These are phyloP conservation scores for Zoysia matrella DNA, from an alignment of 202 grass and related monocot genomes.

Conservation along the genomic window DNA sequence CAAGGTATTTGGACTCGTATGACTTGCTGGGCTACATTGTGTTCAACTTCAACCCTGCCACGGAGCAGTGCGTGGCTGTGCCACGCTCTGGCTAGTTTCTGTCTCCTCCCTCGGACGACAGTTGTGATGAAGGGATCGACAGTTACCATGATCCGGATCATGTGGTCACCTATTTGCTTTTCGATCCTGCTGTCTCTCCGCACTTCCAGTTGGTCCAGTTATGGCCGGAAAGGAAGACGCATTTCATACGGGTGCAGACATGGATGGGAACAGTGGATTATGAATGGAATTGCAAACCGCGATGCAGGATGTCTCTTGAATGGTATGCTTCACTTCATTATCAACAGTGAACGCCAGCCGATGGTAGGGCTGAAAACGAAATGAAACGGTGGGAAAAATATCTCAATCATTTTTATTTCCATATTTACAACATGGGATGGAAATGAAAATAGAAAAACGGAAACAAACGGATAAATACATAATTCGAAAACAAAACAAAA, in stretches of 20 bases:
- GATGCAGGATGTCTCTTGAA: too few relatives aligned
- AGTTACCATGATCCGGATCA: too few relatives aligned
- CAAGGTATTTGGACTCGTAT: not conserved
- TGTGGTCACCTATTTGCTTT: not conserved
- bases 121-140: not conserved
- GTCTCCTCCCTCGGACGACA: not conserved
- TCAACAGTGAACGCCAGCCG: too few relatives aligned
- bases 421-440: too few relatives aligned
- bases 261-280: not conserved
- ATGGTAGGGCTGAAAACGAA: too few relatives aligned
- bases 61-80: not conserved
- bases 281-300: not conserved
- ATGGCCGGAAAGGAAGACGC: not conserved
- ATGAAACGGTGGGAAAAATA: too few relatives aligned
- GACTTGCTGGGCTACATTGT: not conserved
- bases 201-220: constrained; percentile 23
- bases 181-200: not conserved
- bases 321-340: too few relatives aligned
- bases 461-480: too few relatives aligned
- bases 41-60: not conserved
- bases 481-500: too few relatives aligned
- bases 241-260: not conserved
- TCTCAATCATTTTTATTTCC: too few relatives aligned
- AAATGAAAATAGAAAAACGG: too few relatives aligned
- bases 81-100: not conserved